Evolutionary conservation across 768 basidiomycete genomes (phyloP), one percentile per base, ranked within the genome.

Genomic region (Pleurotus ostreatus): DNA sequence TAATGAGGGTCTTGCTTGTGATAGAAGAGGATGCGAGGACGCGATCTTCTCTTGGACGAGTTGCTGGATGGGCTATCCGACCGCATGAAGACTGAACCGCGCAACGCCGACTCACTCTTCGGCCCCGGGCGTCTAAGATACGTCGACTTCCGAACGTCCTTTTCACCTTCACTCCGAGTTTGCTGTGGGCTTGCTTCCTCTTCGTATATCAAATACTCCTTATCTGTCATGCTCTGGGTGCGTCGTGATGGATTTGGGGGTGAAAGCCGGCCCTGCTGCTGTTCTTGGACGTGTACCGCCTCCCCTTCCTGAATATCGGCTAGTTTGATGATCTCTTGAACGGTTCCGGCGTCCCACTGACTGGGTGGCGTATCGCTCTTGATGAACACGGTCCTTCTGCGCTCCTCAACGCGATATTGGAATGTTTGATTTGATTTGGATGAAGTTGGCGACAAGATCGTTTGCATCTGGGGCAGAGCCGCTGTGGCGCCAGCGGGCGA

Each of bases 1-100:
- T 88, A 86, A 63, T 86, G 75, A 9, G 85, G 83, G 44, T 79
- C 73, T 11, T 78, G 71, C 63, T 81, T 87, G 61, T 86, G 77
- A 61, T 88, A 88, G 65, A 88, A 88, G 2, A 83, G 65, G 55
- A 88, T 74, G 4, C 72, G 74, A 5, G 66, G 64, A 7, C 71
- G 69, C 16, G 62, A 62, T 23, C 58, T 46, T 46, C 63, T 60
- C 39, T 44, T 58, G 16, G 63, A 57, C 44, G 65, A 61, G 22
- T 57, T 57, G 11, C 63, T 60, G 12, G 67, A 46, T 53, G 45
- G 57, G 40, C 20, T 56, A 46, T 34, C 59, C 40, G 9, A 58
- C 30, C 23, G 40, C 55, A 34, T 30, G 44, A 44, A 23, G 13
- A 55, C 53, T 5, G 57, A 23, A 22, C 45, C 38, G 26, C 64